phyloP scores from a whole-genome alignment of 805 yeast genomes.

The Ogataea ramenticola region DNA sequence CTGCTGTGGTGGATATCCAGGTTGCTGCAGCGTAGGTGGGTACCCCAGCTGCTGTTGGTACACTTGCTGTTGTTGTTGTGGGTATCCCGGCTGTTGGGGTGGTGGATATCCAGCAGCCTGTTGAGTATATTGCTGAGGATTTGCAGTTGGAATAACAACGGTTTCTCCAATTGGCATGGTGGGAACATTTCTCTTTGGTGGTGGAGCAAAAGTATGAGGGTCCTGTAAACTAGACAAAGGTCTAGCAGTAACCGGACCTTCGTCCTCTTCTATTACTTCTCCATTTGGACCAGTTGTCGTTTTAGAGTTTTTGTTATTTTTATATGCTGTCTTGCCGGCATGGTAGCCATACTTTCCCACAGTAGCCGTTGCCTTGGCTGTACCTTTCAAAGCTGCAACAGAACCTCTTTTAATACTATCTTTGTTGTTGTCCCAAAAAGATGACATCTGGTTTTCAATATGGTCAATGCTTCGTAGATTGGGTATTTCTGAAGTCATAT shows the following conservation, averaged over 20 bases:
- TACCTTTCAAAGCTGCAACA: conserved; percentile 39
- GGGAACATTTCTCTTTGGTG: conserved; percentile 31
- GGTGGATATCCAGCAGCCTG: too few species aligned
- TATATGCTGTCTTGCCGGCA: conserved; percentile 43
- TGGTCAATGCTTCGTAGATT: too few species aligned
- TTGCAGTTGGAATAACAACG: not conserved
- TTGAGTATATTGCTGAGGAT: too few species aligned
- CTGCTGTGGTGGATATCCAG: conserved; percentile 5
- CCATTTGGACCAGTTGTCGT: conserved; percentile 7
- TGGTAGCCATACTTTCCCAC: conserved; percentile 37
- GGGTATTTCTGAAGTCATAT: too few species aligned
- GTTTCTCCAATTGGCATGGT: conserved; percentile 2
- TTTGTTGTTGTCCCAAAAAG: conserved; percentile 47
- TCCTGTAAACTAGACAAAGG: conserved; percentile 17
- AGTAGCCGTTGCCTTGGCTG: conserved; percentile 43
- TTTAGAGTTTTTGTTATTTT: conserved; percentile 28
- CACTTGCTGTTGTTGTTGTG: conserved; percentile 10
- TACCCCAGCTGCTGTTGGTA: conserved; percentile 4
- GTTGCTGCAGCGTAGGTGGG: conserved; percentile 16
- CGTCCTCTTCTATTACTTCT: conserved; percentile 6
- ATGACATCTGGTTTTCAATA: too few species aligned
- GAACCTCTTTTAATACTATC: conserved; percentile 45
- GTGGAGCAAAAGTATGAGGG: conserved; percentile 31
- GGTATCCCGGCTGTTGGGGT: conserved; percentile 13
- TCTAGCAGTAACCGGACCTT: conserved; percentile 7